Evolutionary conservation across 2,329 filamentous ascomycete genomes (phyloP).

Genomic region (Stachybotrys echinatus): DNA sequence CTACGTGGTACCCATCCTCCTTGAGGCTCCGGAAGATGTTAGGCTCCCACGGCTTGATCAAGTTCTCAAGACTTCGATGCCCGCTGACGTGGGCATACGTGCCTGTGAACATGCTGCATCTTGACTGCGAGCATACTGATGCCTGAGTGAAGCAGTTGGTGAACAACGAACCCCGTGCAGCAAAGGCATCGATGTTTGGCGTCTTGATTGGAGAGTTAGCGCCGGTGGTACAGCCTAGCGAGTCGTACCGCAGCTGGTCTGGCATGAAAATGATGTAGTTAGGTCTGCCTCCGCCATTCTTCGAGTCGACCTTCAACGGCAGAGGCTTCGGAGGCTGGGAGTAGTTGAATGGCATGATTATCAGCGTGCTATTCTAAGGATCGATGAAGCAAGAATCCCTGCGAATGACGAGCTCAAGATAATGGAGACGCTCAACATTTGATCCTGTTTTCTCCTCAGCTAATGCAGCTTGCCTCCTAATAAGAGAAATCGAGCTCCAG

Average conservation of each 20-base stretch:
- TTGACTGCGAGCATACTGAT: slow-evolving; percentile 39
- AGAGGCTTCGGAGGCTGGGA: slow-evolving; percentile 13
- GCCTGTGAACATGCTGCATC: slow-evolving; percentile 42
- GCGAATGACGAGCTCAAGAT: not conserved
- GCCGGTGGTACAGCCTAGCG: slow-evolving; percentile 27
- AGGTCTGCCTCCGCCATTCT: slow-evolving; percentile 19
- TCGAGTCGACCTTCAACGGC: slow-evolving; percentile 14
- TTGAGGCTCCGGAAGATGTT: slow-evolving; percentile 39
- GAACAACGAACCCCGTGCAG: slow-evolving; percentile 29
- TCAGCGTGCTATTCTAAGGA: too few species aligned
- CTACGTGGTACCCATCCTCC: slow-evolving; percentile 40
- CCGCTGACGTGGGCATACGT: slow-evolving; percentile 39
- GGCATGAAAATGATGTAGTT: slow-evolving; percentile 42
- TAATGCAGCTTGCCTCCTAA: too few species aligned
- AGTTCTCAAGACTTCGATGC: slow-evolving; percentile 38
- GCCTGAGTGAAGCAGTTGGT: slow-evolving; percentile 41
- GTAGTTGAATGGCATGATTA: too few species aligned
- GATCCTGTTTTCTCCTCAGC: too few species aligned
- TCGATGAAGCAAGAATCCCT: too few species aligned
- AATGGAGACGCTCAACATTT: not conserved
- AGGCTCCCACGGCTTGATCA: slow-evolving; percentile 43
- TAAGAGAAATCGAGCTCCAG: too few species aligned
- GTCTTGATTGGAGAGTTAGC: slow-evolving; percentile 22
- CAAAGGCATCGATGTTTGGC: slow-evolving; percentile 37
- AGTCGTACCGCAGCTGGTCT: slow-evolving; percentile 40